phyloP scores from a whole-genome alignment of 345 rosid genomes.

The Eucalyptus pumila region DNA sequence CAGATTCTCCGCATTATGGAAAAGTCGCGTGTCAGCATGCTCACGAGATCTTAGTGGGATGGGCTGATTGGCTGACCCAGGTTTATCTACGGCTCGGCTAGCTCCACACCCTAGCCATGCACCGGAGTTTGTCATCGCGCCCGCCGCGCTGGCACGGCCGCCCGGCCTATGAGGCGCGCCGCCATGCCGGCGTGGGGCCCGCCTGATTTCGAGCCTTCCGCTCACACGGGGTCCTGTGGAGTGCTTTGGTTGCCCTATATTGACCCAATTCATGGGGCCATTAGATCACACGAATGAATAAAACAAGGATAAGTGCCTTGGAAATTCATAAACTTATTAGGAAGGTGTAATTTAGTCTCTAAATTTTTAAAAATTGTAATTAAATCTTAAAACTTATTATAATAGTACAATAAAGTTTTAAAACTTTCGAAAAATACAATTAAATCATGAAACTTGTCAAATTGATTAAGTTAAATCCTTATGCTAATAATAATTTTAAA shows the following conservation, averaged over 20 bases:
- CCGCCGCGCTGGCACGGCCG: fast-evolving
- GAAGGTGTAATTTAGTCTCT: fast-evolving
- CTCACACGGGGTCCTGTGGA: fast-evolving
- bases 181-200: not conserved
- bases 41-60: not conserved
- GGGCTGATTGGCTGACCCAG: not conserved
- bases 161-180: fast-evolving
- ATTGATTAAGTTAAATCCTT: fast-evolving
- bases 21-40: not conserved
- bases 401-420: fast-evolving
- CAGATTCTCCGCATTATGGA: not conserved
- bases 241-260: not conserved
- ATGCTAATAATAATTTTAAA: fast-evolving
- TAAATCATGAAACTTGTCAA: fast-evolving
- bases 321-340: no score
- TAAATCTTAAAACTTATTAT: no score
- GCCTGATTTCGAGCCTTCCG: no score
- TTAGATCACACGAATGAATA: fast-evolving
- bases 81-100: not conserved
- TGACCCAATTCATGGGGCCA: not conserved
- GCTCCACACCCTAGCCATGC: fast-evolving
- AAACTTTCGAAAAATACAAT: fast-evolving
- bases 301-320: no score
- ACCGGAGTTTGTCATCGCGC: not conserved
- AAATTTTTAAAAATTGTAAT: no score